Base-by-base conservation (phyloP, 257 asterid species). In the Ophiorrhiza pumila region DNA sequence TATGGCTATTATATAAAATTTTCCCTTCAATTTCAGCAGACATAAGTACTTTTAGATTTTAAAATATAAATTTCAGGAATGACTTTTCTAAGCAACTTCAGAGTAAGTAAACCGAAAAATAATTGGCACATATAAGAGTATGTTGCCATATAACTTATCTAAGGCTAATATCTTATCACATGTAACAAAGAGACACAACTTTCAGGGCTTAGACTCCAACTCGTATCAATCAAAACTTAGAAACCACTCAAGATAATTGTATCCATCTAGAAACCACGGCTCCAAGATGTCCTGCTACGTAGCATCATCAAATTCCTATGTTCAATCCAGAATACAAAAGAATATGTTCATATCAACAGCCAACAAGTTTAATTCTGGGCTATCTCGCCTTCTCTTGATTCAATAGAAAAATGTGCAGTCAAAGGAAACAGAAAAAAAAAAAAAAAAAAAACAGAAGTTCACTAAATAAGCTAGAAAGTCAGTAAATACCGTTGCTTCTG, bases 401-500 rank as follows among this genome's bases (percentile, higher is more conserved):
- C 4, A 47, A 29, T 59, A 17, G 34, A 6, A 60, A 2, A 22
- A 22, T 46, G 4, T 43, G 22, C 15, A 20, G 37, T 41, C 53
- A 34, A 61, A 35, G 18, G 42, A 49, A 59, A 62, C 47, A 1
- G 15, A 62, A 62, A 4, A 29, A 67, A 22, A 61, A 7, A 49
- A 23, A 7, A 56, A 64, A 5, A 29, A 42, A 43, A 43, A 23
- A 50, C 22, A 50, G 6, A 39, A 69, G 41, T 31, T 35, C 15
- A 22, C 39, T 35, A 35, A 15, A 45, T 18, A 60, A 32, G 47
- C 45, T 4, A 31, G 65, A 61, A 58, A 34, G 34, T n/a, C 47
- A 73, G 75, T 74, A 10, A 25, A 74, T 92, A 95, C 98, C 91
- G 98, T 92, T 39, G 96, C 98, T 76, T 95, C 97, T 35, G 99